phyloP scores from a whole-genome alignment of 495 filamentous ascomycete genomes.

The Neurospora hispaniola region DNA sequence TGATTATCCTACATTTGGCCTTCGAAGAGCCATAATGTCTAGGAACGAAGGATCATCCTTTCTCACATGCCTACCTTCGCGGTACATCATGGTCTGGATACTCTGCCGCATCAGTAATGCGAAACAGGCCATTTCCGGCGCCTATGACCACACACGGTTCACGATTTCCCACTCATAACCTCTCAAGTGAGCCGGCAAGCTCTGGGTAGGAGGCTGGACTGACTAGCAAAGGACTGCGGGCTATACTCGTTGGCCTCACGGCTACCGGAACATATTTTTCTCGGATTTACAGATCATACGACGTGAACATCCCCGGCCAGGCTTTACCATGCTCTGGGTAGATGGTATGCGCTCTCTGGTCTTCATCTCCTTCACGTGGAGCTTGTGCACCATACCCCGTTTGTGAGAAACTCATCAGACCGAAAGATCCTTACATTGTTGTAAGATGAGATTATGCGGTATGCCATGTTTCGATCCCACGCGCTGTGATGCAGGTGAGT shows the following conservation, averaged over 20 bases:
- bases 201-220: neutral
- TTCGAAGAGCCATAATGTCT: neutral
- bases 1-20: neutral
- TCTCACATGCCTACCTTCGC: neutral
- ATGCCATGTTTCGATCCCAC: neutral
- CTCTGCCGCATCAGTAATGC: neutral
- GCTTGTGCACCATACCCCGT: neutral
- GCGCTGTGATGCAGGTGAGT: neutral
- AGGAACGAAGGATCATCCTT: neutral
- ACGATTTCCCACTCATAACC: neutral
- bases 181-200: neutral
- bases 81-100: neutral
- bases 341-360: neutral
- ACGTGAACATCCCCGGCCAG: neutral
- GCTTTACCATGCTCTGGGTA: neutral
- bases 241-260: neutral
- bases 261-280: neutral
- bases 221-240: neutral
- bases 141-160: neutral
- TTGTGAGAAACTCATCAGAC: neutral
- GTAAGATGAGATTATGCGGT: neutral
- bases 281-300: neutral
- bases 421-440: neutral
- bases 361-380: neutral
- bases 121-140: neutral